Percentiles rank a stretch among this genome's conserved stretches.
Evolutionary conservation across 2,329 filamentous ascomycete species (phyloP).

Genomic region (Fusarium dlaminii): DNA sequence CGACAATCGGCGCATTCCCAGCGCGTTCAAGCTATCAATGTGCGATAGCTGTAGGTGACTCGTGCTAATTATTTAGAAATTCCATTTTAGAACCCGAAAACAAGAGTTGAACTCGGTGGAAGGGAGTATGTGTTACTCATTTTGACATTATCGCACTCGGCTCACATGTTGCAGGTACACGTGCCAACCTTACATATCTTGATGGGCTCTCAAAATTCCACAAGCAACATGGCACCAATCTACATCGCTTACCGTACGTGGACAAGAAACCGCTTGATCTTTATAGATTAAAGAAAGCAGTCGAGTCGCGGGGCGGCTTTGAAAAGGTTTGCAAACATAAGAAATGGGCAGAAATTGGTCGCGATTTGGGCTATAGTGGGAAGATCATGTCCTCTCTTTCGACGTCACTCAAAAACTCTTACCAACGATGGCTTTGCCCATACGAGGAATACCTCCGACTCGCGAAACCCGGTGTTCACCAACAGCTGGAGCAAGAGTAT

Average conservation of each 20-base stretch:
- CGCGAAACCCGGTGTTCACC: conserved; percentile 95
- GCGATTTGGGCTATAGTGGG: conserved; percentile 95
- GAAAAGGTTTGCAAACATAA: conserved; percentile 97
- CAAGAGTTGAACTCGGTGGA: conserved; percentile 98
- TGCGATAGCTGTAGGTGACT: not conserved
- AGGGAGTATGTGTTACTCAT: conserved; percentile 75
- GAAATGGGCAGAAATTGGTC: conserved; percentile 98
- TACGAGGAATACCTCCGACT: conserved; percentile 94
- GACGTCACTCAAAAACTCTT: conserved; percentile 97
- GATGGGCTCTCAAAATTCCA: conserved; percentile 96
- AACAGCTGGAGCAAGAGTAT: conserved; percentile 92
- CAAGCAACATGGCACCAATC: conserved; percentile 92
- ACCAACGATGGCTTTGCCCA: conserved; percentile 94
- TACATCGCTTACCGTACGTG: conserved; percentile 94
- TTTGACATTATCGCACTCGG: not conserved
- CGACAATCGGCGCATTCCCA: conserved; percentile 20
- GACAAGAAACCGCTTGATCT: conserved; percentile 97
- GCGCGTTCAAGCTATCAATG: conserved; percentile 13
- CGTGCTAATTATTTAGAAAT: conserved; percentile 68
- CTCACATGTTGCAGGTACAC: conserved; percentile 73
- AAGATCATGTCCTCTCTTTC: conserved; percentile 99
- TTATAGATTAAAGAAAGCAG: conserved; percentile 95
- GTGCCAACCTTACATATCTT: conserved; percentile 94
- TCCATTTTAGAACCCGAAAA: conserved; percentile 95
- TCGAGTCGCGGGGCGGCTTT: conserved; percentile 93